phyloP scores from a whole-genome alignment of 106 monocot species.

The Agapanthus africanus region DNA sequence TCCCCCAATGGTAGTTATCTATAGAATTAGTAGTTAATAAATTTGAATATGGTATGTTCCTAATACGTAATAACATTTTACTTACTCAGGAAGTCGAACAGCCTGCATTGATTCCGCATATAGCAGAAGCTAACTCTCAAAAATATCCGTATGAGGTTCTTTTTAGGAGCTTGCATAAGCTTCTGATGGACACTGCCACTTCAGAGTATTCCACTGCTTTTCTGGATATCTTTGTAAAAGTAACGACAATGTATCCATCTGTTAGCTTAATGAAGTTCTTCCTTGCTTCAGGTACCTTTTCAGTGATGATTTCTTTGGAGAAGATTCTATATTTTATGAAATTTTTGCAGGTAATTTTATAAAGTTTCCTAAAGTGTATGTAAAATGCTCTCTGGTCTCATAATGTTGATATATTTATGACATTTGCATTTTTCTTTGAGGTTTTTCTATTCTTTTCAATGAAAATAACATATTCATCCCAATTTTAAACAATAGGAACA shows the following conservation, averaged over 20 bases:
- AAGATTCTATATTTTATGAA: conserved; percentile 86
- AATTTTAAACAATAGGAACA: neutral
- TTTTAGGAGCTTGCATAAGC: conserved; percentile 96
- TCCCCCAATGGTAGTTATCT: neutral
- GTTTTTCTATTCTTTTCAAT: neutral
- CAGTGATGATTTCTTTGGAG: conserved; percentile 95
- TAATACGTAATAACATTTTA: neutral
- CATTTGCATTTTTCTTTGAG: neutral
- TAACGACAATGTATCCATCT: neutral
- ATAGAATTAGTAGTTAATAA: neutral
- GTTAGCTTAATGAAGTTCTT: conserved; percentile 11
- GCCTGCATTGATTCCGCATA: conserved; percentile 98
- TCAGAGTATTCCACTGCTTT: conserved; percentile 61
- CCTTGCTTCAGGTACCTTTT: conserved; percentile 69
- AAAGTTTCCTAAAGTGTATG: neutral
- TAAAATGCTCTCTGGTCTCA: neutral
- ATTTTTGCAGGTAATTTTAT: conserved; percentile 84
- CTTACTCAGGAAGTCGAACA: conserved; percentile 88
- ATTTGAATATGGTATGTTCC: too few species aligned
- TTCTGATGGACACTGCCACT: conserved; percentile 97
- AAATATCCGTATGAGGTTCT: conserved; percentile 98
- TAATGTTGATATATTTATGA: neutral
- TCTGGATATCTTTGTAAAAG: neutral
- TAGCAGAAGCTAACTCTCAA: conserved; percentile 91
- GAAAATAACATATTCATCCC: neutral